phyloP scores from a whole-genome alignment of 192 early-diverging fungal genomes.

The Piromyces sp. region DNA sequence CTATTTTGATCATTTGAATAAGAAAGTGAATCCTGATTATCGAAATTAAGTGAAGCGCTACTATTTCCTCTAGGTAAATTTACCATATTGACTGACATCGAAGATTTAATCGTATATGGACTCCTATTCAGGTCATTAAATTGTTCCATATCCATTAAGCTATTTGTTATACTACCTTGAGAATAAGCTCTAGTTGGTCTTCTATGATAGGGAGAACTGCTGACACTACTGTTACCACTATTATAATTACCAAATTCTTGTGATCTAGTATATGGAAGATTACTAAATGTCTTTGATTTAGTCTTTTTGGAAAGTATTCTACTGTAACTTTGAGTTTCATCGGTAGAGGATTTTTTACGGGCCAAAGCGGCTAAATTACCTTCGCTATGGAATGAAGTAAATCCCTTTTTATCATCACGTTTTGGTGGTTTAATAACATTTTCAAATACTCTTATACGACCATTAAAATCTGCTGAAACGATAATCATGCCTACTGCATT shows the following conservation, averaged over 20 bases:
- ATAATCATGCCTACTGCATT: slow-evolving; percentile 22
- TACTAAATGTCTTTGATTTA: background rate
- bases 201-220: background rate
- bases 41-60: background rate
- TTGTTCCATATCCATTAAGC: background rate
- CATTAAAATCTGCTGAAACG: slow-evolving; percentile 38
- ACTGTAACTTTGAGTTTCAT: background rate
- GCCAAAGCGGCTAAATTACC: background rate
- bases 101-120: background rate
- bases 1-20: background rate
- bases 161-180: background rate
- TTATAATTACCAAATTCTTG: background rate
- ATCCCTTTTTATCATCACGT: background rate
- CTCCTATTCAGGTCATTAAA: background rate
- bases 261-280: background rate
- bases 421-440: slow-evolving; percentile 10
- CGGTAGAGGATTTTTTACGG: background rate
- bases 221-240: background rate
- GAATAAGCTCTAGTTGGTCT: background rate
- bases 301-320: background rate
- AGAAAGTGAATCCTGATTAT: background rate
- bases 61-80: background rate
- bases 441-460: slow-evolving; percentile 46
- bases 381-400: background rate
- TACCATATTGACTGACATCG: background rate